Evolutionary conservation across 495 filamentous ascomycete species (phyloP), one percentile per base, ranked within the genome.

Genomic region (Lophiostoma macrostomum): DNA sequence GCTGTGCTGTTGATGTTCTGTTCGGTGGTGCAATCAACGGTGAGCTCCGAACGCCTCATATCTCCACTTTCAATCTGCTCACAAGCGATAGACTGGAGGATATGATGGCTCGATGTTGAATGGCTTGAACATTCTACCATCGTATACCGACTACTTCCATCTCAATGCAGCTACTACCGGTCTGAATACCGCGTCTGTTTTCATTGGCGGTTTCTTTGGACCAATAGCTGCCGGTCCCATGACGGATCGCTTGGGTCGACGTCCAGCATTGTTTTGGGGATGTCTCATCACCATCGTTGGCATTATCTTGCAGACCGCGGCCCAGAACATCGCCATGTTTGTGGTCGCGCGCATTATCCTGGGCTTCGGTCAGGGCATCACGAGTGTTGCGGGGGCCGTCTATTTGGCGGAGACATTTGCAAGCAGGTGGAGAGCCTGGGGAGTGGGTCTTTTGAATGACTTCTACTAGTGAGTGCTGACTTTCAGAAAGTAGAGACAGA

Each of bases 111-210:
- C 74, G 13, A 44, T 53, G 37, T 18, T 53, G 49, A 78, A 79
- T 46, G 75, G 75, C 1, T 67, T 80, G 19, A 76, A 78, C 39
- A 77, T 79, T 42, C 58, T 79, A 1, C 71, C 74, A 1, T 65
- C 57, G 6, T 80, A 79, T 44, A 70, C 61, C 4, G 65, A 75
- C 29, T 79, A 79, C 58, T 80, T 79, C 67, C 45, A 71, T 20
- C 64, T 77, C 11, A 73, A 64, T 14, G 28, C 69, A 1, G 68
- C 69, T 0, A 75, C 73, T 0, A 74, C 63, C 0, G 72, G 73
- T 7, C 65, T 78, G 0, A 75, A 75, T 48, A 76, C 74, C 11
- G 72, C 73, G 0, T 72, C 69, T 5, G 71, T 76, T 13, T 75
- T 69, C 31, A 75, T 76, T 18, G 75, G 73, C 4, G 67, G 64